Conservation (phyloP, 371 early-diverging fungal genomes). For the Gilbertella persicaria region DNA sequence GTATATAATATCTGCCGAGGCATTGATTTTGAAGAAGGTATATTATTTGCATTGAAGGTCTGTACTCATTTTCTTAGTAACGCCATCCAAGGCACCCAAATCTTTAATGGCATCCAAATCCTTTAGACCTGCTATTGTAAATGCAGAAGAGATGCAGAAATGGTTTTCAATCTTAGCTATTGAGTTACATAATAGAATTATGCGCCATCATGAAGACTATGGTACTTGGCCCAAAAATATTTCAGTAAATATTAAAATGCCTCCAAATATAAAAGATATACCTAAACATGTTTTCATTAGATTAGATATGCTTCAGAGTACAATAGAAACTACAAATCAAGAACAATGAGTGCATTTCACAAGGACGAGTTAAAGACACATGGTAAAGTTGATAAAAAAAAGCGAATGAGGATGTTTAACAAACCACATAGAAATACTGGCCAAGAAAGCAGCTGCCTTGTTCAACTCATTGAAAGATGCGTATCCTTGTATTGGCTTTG, state of each 20-base stretch:
- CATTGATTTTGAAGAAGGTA: conserved; percentile 60
- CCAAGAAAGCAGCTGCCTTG: conserved; percentile 16
- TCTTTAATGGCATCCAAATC: conserved; percentile 64
- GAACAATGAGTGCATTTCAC: conserved; percentile 19
- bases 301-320: neutral
- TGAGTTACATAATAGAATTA: conserved; percentile 59
- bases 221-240: conserved; percentile 57
- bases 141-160: conserved; percentile 31
- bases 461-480: conserved; percentile 27
- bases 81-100: conserved; percentile 48
- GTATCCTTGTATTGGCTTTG: conserved; percentile 40
- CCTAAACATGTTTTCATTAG: neutral
- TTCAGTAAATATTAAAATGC: conserved; percentile 19
- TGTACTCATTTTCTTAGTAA: conserved; percentile 34
- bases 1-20: conserved; percentile 68
- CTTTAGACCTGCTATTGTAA: conserved; percentile 39
- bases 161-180: conserved; percentile 61
- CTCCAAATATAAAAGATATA: neutral
- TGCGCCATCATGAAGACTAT: conserved; percentile 52
- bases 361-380: conserved; percentile 17
- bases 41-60: too few relatives aligned
- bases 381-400: conserved; percentile 9
- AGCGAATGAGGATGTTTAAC: neutral
- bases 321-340: conserved; percentile 20
- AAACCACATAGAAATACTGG: neutral